A percentile compares a stretch with the other conserved stretches of the same genome.
These are phyloP conservation scores for Venturia carpophila DNA, from an alignment of 2,329 filamentous ascomycete genomes.

Conservation along the genomic window DNA sequence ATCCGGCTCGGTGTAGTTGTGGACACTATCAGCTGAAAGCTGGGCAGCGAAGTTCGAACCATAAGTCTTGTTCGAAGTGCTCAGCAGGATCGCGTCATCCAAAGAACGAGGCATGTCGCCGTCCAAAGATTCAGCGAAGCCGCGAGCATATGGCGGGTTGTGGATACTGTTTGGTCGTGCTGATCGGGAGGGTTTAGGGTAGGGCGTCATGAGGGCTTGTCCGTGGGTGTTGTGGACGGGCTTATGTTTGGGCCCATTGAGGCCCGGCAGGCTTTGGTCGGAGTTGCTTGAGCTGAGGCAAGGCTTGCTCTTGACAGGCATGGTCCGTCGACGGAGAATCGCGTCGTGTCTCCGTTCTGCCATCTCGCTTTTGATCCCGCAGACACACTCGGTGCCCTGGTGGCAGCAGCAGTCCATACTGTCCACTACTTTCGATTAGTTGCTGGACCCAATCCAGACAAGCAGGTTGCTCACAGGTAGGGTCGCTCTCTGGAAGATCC, in stretches of 20 bases:
- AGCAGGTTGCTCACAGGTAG: constrained; percentile 32
- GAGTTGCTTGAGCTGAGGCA: constrained; percentile 50
- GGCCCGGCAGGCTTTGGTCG: constrained; percentile 53
- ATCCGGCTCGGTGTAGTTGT: background rate
- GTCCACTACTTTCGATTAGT: constrained; percentile 30
- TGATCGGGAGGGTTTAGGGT: constrained; percentile 49
- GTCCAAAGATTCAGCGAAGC: background rate
- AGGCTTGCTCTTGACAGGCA: constrained; percentile 45
- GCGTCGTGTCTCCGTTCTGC: constrained; percentile 39
- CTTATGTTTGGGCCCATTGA: constrained; percentile 54
- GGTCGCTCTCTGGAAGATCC: constrained; percentile 35
- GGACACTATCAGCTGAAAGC: background rate
- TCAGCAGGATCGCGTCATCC: constrained; percentile 15
- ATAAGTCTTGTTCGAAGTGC: constrained; percentile 13
- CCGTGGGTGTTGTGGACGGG: constrained; percentile 50
- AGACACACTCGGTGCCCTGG: constrained; percentile 53
- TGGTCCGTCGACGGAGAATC: constrained; percentile 36
- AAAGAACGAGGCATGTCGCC: constrained; percentile 10
- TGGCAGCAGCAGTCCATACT: constrained; percentile 45
- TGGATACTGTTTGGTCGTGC: constrained; percentile 7
- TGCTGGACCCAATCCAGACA: constrained; percentile 24
- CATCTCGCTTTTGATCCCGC: constrained; percentile 52
- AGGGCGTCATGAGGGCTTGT: constrained; percentile 55
- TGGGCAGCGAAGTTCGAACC: constrained; percentile 4
- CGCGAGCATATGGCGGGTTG: constrained; percentile 10